phyloP scores from a whole-genome alignment of 805 yeast genomes.

The Geotrichum ghanense region DNA sequence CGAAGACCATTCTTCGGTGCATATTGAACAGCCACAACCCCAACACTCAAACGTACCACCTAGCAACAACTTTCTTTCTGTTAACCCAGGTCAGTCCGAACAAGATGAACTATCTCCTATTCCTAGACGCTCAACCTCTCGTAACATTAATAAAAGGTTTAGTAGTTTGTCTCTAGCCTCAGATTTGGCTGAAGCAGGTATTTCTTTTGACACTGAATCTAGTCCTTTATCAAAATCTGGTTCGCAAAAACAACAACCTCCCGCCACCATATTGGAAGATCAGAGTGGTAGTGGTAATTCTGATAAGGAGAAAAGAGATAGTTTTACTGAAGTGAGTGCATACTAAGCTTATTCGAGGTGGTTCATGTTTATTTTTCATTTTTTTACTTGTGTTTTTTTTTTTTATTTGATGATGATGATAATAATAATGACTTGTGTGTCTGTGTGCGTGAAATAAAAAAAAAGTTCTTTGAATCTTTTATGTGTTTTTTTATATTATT shows the following conservation, averaged over 20 bases:
- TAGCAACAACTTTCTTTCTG: neutral
- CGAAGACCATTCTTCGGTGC: neutral
- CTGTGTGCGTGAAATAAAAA: too few relatives aligned
- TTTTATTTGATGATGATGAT: neutral
- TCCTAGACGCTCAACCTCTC: neutral
- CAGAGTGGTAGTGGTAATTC: neutral
- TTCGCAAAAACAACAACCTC: neutral
- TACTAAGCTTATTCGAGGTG: constrained; percentile 6
- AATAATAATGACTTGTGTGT: too few relatives aligned
- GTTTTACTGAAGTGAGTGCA: constrained; percentile 18
- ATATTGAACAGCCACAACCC: neutral
- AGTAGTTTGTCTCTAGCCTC: neutral
- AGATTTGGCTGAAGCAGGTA: constrained; percentile 1
- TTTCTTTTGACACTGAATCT: constrained; percentile 1
- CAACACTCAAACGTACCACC: neutral
- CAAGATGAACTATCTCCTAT: neutral
- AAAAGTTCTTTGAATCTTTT: neutral
- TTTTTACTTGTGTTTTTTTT: neutral
- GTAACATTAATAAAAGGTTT: neutral
- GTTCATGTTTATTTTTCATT: constrained; percentile 1
- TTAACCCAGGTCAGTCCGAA: constrained; percentile 3
- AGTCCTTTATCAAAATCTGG: neutral
- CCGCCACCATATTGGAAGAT: constrained; percentile 3
- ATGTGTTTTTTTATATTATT: too few relatives aligned
- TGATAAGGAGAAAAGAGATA: constrained; percentile 12